Percentiles rank a stretch among this genome's conserved stretches.
Evolutionary conservation across 305 asterid genomes (phyloP).

Genomic region (Solanum hybrid): DNA sequence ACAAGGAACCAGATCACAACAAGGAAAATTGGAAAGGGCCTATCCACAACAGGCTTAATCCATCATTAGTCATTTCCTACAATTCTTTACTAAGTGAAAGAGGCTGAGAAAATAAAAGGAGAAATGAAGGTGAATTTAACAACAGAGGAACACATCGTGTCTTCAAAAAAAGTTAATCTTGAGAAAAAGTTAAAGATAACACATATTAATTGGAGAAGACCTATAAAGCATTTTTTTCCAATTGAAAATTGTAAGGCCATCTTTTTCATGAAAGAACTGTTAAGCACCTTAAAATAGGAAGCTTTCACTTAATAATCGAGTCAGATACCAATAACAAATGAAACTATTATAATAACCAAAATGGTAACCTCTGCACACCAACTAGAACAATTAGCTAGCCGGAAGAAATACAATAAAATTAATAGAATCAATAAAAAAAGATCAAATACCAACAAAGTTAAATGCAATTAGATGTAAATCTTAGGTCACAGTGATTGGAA

Average conservation of each 20-base stretch:
- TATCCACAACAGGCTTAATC: background rate
- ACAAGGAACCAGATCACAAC: too few species aligned
- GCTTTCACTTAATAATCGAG: background rate
- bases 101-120: background rate
- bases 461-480: background rate
- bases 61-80: background rate
- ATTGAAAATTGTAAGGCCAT: background rate
- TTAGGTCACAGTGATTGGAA: background rate
- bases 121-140: background rate
- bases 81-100: background rate
- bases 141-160: background rate
- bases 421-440: background rate
- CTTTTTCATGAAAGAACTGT: background rate
- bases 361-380: background rate
- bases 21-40: too few species aligned
- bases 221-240: background rate
- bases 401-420: background rate
- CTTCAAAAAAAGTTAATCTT: background rate
- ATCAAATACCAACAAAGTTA: background rate
- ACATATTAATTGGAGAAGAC: background rate
- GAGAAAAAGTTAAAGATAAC: background rate
- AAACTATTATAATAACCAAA: background rate
- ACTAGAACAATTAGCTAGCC: background rate
- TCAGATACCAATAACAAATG: background rate
- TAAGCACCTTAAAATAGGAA: too few species aligned